Percentiles rank a stretch among this genome's conserved stretches.
Evolutionary conservation across 768 basidiomycete species (phyloP).

Genomic region (Pulveroboletus sp.): DNA sequence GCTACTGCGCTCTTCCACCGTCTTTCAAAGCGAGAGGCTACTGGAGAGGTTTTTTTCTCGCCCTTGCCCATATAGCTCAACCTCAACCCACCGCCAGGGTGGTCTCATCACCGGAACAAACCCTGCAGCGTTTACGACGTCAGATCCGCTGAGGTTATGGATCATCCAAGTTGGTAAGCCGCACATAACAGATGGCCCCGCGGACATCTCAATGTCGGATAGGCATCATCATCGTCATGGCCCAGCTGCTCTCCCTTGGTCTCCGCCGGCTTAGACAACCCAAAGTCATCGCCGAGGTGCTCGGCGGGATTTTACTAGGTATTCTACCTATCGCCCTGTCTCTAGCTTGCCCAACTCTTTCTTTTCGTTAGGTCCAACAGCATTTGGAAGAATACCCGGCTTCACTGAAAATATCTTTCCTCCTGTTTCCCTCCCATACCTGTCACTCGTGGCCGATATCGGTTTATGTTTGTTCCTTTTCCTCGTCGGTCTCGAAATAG

Average conservation of each 20-base stretch:
- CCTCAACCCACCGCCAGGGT: conserved; percentile 42
- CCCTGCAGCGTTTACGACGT: conserved; percentile 58
- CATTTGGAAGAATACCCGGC: conserved; percentile 78
- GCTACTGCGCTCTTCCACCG: conserved; percentile 30
- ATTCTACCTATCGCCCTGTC: conserved; percentile 36
- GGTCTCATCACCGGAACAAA: conserved; percentile 74
- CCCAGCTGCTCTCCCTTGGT: conserved; percentile 67
- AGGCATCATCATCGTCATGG: conserved; percentile 82
- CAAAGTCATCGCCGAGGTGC: conserved; percentile 76
- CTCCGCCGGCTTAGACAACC: conserved; percentile 82
- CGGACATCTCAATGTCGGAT: neutral
- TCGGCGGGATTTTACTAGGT: conserved; percentile 89
- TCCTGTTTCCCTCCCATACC: conserved; percentile 59
- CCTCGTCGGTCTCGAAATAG: conserved; percentile 91
- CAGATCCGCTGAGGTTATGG: conserved; percentile 74
- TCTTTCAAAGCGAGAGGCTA: conserved; percentile 11
- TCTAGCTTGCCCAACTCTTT: neutral
- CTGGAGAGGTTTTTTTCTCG: conserved; percentile 21
- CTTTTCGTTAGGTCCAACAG: conserved; percentile 41
- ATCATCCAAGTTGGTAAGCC: conserved; percentile 71
- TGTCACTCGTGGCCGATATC: conserved; percentile 85
- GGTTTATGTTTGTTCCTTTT: conserved; percentile 88
- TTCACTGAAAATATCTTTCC: conserved; percentile 90
- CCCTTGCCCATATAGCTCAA: neutral
- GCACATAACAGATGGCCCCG: neutral